phyloP scores from a whole-genome alignment of 305 asterid species.

The Galium porrigens region DNA sequence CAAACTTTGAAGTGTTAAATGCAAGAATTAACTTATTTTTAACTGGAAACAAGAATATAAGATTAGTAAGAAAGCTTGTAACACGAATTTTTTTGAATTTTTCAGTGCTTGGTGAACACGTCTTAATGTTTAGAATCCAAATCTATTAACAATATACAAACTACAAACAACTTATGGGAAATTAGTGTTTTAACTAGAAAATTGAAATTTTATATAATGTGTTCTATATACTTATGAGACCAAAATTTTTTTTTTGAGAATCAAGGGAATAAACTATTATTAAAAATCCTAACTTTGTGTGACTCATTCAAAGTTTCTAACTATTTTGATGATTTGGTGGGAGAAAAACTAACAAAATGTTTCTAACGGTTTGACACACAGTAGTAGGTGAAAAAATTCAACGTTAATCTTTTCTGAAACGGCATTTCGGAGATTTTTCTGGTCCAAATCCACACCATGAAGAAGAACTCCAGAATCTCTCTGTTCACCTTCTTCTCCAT shows the following conservation, averaged over 20 bases:
- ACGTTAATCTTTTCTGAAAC: not conserved
- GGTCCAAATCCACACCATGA: constrained; percentile 17
- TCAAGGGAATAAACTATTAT: not conserved
- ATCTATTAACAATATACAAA: not conserved
- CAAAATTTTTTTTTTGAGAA: too few species aligned
- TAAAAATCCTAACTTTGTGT: not conserved
- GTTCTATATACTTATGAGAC: too few species aligned
- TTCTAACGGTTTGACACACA: not conserved
- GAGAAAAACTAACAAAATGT: not conserved
- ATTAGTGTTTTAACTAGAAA: too few species aligned
- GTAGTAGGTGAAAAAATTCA: not conserved
- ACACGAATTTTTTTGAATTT: too few species aligned
- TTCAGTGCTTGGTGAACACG: too few species aligned
- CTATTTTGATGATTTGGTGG: not conserved
- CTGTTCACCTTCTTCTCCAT: constrained; percentile 30
- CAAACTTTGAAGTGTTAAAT: not conserved
- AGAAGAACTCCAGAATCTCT: constrained; percentile 20
- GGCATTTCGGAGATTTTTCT: not conserved
- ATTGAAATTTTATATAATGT: too few species aligned
- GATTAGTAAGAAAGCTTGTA: too few species aligned
- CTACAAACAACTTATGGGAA: not conserved
- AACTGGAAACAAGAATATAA: not conserved
- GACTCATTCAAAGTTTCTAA: not conserved
- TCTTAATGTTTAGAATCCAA: not conserved
- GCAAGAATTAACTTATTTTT: not conserved